These are phyloP conservation scores for Pythium scleroteichum DNA, from an alignment of 352 stramenopile genomes.

Conservation along the genomic window DNA sequence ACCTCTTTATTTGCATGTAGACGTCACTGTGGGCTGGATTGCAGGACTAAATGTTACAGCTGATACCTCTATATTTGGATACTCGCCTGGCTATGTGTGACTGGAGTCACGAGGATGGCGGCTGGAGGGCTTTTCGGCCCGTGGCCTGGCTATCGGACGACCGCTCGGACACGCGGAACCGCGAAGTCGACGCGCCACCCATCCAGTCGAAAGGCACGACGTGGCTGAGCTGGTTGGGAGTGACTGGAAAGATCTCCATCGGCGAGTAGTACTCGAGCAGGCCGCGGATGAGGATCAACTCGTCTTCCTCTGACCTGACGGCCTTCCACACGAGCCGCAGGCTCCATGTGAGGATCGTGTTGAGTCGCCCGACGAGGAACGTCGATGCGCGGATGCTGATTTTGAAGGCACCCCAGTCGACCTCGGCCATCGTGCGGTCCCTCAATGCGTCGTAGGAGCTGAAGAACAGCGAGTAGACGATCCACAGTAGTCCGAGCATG, in stretches of 20 bases:
- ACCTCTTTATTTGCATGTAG: too few species aligned
- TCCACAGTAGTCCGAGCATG: not conserved
- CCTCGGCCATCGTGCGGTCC: not conserved
- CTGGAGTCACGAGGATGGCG: too few species aligned
- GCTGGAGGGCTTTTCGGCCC: too few species aligned
- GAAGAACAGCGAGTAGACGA: slow-evolving; percentile 11
- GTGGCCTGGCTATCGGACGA: too few species aligned
- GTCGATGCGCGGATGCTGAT: slow-evolving; percentile 7
- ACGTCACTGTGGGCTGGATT: too few species aligned
- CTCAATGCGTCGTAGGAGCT: not conserved
- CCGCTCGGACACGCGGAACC: too few species aligned
- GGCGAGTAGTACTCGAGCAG: slow-evolving; percentile 9
- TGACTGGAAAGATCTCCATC: slow-evolving; percentile 2
- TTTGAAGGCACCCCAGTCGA: slow-evolving; percentile 2
- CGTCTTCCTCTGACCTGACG: slow-evolving; percentile 3
- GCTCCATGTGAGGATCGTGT: slow-evolving; percentile 4
- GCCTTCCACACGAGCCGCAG: slow-evolving; percentile 4
- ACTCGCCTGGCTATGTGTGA: too few species aligned
- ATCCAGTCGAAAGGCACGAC: slow-evolving; percentile 5
- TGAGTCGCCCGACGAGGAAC: slow-evolving; percentile 7
- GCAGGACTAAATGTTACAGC: too few species aligned
- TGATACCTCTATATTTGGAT: too few species aligned
- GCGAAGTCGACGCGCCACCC: not conserved
- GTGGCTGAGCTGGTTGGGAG: not conserved
- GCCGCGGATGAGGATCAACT: slow-evolving; percentile 13